phyloP scores from a whole-genome alignment of 768 basidiomycete genomes.

The Tremella yokohamensis region DNA sequence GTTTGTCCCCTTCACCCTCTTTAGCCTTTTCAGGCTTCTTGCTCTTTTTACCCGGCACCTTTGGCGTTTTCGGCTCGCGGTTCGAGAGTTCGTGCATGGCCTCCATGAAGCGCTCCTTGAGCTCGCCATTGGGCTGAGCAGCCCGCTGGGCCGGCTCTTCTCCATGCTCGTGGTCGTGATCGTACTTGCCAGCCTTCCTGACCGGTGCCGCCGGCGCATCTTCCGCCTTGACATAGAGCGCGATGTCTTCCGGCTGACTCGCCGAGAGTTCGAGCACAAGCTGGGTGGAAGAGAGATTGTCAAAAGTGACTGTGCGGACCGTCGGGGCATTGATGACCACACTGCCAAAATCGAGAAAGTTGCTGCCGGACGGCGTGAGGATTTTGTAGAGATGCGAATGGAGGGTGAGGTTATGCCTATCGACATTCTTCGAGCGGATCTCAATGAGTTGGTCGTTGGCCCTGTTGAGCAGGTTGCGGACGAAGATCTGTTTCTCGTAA shows the following conservation, averaged over 20 bases:
- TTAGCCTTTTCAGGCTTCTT: slow-evolving; percentile 23
- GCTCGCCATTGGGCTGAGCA: slow-evolving; percentile 31
- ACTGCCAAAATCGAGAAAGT: slow-evolving; percentile 48
- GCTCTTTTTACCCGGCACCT: slow-evolving; percentile 10
- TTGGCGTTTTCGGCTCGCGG: slow-evolving; percentile 7
- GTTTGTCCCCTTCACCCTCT: slow-evolving; percentile 15
- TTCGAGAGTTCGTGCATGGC: slow-evolving; percentile 31
- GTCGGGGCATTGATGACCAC: slow-evolving; percentile 44
- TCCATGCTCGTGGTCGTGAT: slow-evolving; percentile 10
- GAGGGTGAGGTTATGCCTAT: slow-evolving; percentile 44
- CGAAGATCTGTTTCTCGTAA: slow-evolving; percentile 48
- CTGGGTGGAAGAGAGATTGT: slow-evolving; percentile 35
- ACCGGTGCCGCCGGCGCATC: slow-evolving; percentile 19
- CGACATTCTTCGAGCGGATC: slow-evolving; percentile 44
- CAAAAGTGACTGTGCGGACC: slow-evolving; percentile 40
- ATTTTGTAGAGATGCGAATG: slow-evolving; percentile 49
- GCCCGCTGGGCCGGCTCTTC: slow-evolving; percentile 17
- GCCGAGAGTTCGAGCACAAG: slow-evolving; percentile 38
- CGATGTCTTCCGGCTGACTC: slow-evolving; percentile 47
- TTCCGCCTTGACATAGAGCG: slow-evolving; percentile 40
- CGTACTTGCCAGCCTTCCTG: slow-evolving; percentile 12
- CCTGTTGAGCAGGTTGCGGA: slow-evolving; percentile 45
- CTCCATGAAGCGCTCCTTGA: slow-evolving; percentile 50
- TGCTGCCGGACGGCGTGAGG: slow-evolving; percentile 47
- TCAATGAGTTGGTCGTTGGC: slow-evolving; percentile 42